Percentiles rank a stretch among this genome's conserved stretches.
Conservation (phyloP, 176 grass and related monocot species). For the Cocos nucifera region DNA sequence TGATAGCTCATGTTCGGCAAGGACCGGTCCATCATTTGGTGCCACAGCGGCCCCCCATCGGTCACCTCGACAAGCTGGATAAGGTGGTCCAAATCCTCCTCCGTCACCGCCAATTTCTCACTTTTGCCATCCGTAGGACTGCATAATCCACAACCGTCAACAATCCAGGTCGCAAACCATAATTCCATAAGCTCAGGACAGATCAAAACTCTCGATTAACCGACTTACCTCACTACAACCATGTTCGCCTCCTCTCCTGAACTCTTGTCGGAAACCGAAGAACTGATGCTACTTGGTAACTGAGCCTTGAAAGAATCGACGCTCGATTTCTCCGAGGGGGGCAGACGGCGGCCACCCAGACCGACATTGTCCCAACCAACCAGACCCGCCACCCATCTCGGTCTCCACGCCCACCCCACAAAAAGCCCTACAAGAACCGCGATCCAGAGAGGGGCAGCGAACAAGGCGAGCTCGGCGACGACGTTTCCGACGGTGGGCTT, state of each 20-base stretch:
- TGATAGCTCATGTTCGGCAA: slow-evolving; percentile 58
- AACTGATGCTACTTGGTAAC: slow-evolving; percentile 17
- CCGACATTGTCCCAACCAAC: slow-evolving; percentile 17
- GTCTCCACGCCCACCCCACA: slow-evolving; percentile 88
- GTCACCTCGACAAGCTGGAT: slow-evolving; percentile 59
- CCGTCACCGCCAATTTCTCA: slow-evolving; percentile 44
- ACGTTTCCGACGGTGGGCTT: slow-evolving; percentile 47
- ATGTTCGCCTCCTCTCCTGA: not conserved
- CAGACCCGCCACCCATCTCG: slow-evolving; percentile 57
- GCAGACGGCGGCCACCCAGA: not conserved
- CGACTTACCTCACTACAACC: slow-evolving; percentile 22
- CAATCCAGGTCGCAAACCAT: too few species aligned
- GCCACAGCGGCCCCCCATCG: slow-evolving; percentile 63
- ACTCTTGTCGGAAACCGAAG: not conserved
- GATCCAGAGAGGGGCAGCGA: slow-evolving; percentile 67
- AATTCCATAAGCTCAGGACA: slow-evolving; percentile 15
- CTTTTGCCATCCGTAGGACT: slow-evolving; percentile 35
- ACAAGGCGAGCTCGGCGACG: slow-evolving; percentile 55
- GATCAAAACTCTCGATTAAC: slow-evolving; percentile 17
- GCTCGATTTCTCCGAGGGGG: slow-evolving; percentile 5
- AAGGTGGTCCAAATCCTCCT: slow-evolving; percentile 54
- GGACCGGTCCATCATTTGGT: slow-evolving; percentile 74
- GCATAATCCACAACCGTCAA: slow-evolving; percentile 6
- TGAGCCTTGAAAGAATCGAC: slow-evolving; percentile 42
- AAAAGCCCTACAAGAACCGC: slow-evolving; percentile 70